phyloP scores from a whole-genome alignment of 2,329 filamentous ascomycete species.

The Fusarium acutatum region DNA sequence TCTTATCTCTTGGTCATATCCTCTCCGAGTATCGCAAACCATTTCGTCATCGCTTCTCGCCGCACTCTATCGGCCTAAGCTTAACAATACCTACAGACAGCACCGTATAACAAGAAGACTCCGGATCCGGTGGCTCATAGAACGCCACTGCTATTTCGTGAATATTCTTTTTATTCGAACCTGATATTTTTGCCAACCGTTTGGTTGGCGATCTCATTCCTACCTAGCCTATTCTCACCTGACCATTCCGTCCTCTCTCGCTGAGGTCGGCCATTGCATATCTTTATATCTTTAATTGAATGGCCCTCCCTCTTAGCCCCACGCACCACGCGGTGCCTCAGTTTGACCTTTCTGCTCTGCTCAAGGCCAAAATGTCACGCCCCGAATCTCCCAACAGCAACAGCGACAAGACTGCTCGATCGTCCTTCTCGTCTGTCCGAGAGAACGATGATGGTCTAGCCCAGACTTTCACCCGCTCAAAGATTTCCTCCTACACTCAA shows the following conservation, averaged over 20 bases:
- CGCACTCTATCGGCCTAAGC: conserved; percentile 17
- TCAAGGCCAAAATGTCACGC: conserved; percentile 50
- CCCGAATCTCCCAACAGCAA: conserved; percentile 48
- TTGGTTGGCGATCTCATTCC: conserved; percentile 31
- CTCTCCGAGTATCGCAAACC: conserved; percentile 12
- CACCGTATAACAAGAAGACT: conserved; percentile 5
- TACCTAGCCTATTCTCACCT: background rate
- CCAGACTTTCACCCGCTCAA: conserved; percentile 71
- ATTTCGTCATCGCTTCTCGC: conserved; percentile 33
- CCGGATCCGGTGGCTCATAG: conserved; percentile 35
- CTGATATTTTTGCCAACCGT: conserved; percentile 28
- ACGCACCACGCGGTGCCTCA: conserved; percentile 48
- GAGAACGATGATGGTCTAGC: conserved; percentile 67
- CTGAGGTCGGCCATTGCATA: conserved; percentile 32
- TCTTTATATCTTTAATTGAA: conserved; percentile 36
- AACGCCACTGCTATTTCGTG: conserved; percentile 27
- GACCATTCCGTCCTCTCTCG: conserved; percentile 15
- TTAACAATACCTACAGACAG: conserved; percentile 6
- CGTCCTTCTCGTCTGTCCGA: conserved; percentile 70
- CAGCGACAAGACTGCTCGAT: conserved; percentile 54
- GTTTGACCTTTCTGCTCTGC: conserved; percentile 47
- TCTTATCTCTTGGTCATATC: conserved; percentile 15
- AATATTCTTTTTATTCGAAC: conserved; percentile 18
- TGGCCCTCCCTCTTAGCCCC: conserved; percentile 45
- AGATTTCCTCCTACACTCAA: conserved; percentile 66